Evolutionary conservation across 1,139 yeast species (phyloP).

Genomic region (Blastobotrys arbuscula): DNA sequence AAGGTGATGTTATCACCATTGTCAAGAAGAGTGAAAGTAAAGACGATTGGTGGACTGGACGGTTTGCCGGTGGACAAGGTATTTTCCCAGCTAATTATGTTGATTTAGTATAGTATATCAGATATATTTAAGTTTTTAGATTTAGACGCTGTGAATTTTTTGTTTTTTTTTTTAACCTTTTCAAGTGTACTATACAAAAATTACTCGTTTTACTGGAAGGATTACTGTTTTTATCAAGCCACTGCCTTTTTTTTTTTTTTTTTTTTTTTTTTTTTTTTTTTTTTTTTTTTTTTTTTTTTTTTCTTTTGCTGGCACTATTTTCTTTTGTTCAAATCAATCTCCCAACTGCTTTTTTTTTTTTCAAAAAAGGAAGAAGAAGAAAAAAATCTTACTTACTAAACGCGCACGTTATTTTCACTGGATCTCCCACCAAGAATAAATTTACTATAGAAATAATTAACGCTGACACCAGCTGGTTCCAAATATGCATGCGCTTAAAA

Average conservation of each 20-base stretch:
- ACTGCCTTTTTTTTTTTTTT: background rate
- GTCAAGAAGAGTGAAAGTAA: slow-evolving; percentile 77
- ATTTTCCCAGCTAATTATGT: slow-evolving; percentile 98
- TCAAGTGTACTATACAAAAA: background rate
- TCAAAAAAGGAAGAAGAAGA: too few relatives aligned
- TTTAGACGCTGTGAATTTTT: background rate
- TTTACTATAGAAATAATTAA: too few relatives aligned
- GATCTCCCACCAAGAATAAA: too few relatives aligned
- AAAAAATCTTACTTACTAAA: too few relatives aligned
- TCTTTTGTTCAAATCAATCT: background rate
- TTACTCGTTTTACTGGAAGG: too few relatives aligned
- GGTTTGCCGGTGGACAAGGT: slow-evolving; percentile 74
- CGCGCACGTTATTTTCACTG: too few relatives aligned
- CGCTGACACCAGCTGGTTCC: too few relatives aligned
- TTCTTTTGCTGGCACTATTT: background rate
- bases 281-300: background rate
- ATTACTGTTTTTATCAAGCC: background rate
- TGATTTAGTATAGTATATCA: slow-evolving; percentile 48
- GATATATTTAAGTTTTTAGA: background rate
- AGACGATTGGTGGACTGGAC: slow-evolving; percentile 99
- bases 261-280: background rate
- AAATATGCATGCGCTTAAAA: too few relatives aligned
- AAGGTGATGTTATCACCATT: slow-evolving; percentile 92
- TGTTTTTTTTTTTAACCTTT: background rate
- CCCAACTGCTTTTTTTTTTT: background rate